These are phyloP conservation scores for Aristolochia contorta DNA, from an alignment of 164 flowering plant genomes.

Conservation along the genomic window DNA sequence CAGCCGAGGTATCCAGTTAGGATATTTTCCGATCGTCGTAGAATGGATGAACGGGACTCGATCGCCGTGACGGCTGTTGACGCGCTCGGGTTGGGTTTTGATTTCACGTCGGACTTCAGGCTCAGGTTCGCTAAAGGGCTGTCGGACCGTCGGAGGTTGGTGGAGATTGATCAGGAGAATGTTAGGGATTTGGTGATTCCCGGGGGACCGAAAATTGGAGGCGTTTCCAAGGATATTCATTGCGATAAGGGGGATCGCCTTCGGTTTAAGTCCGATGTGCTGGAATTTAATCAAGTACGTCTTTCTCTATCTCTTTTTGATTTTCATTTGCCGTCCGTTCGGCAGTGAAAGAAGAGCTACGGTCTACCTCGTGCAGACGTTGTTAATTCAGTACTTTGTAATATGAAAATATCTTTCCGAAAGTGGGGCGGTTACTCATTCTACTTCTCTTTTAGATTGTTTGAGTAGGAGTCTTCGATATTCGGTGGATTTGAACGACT, in stretches of 20 bases:
- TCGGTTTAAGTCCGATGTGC: conserved; percentile 73
- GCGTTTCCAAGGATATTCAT: conserved; percentile 49
- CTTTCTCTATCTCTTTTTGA: not conserved
- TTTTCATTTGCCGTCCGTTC: not conserved
- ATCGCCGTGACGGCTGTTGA: conserved; percentile 47
- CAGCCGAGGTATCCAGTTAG: not conserved
- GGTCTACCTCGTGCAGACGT: not conserved
- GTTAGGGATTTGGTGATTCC: conserved; percentile 55
- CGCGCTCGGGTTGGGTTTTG: conserved; percentile 68
- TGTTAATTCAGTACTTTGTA: not conserved
- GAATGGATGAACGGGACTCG: conserved; percentile 8
- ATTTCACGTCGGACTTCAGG: conserved; percentile 65
- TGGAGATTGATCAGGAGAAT: conserved; percentile 44
- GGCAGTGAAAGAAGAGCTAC: not conserved
- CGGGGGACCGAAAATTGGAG: conserved; percentile 24
- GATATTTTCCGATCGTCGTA: not conserved
- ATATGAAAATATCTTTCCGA: no score
- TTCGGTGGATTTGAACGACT: no score
- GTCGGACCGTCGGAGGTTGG: conserved; percentile 26
- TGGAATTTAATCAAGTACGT: conserved; percentile 71
- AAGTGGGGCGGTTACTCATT: no score
- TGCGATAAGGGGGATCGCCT: conserved; percentile 79
- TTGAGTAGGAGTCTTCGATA: no score
- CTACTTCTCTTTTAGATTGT: no score
- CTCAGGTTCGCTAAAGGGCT: conserved; percentile 55